These are phyloP conservation scores for Fomitopsis schrenkii DNA, from an alignment of 1,284 basidiomycete genomes.

Conservation along the genomic window DNA sequence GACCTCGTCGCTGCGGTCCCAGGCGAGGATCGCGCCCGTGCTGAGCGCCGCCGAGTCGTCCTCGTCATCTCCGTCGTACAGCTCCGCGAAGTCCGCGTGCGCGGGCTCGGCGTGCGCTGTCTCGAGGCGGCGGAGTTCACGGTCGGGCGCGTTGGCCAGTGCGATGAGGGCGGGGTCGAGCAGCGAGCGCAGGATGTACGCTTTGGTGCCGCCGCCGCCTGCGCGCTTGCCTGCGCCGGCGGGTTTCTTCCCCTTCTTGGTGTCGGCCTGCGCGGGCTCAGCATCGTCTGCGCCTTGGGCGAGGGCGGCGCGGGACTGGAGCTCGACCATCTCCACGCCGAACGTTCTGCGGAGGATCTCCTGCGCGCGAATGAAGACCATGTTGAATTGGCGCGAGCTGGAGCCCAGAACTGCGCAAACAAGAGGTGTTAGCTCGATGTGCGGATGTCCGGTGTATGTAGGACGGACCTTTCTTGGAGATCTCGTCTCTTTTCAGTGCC, in stretches of 20 bases:
- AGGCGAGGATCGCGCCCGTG: constrained; percentile 66
- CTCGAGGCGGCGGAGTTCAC: constrained; percentile 57
- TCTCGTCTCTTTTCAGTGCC: constrained; percentile 66
- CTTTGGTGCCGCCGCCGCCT: constrained; percentile 49
- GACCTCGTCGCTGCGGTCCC: constrained; percentile 62
- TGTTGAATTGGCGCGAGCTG: constrained; percentile 51
- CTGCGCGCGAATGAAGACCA: constrained; percentile 57
- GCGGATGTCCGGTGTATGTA: not conserved
- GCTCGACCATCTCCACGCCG: constrained; percentile 73
- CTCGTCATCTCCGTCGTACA: constrained; percentile 38
- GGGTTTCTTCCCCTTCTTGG: constrained; percentile 33
- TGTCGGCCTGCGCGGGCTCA: constrained; percentile 32
- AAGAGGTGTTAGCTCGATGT: not conserved
- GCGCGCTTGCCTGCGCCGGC: no score
- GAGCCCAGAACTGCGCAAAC: constrained; percentile 52
- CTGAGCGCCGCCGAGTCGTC: constrained; percentile 32
- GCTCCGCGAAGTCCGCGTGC: constrained; percentile 42
- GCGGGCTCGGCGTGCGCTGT: constrained; percentile 34
- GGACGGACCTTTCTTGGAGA: constrained; percentile 66
- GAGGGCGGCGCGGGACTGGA: constrained; percentile 57
- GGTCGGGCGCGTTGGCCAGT: constrained; percentile 49
- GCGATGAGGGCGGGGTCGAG: constrained; percentile 57
- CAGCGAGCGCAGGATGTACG: constrained; percentile 69
- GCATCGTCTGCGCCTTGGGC: constrained; percentile 28
- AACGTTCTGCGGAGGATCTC: constrained; percentile 54